Percentiles rank a stretch among this genome's conserved stretches.
Evolutionary conservation across 2,329 filamentous ascomycete species (phyloP).

Genomic region (Knoxdaviesia capensis): DNA sequence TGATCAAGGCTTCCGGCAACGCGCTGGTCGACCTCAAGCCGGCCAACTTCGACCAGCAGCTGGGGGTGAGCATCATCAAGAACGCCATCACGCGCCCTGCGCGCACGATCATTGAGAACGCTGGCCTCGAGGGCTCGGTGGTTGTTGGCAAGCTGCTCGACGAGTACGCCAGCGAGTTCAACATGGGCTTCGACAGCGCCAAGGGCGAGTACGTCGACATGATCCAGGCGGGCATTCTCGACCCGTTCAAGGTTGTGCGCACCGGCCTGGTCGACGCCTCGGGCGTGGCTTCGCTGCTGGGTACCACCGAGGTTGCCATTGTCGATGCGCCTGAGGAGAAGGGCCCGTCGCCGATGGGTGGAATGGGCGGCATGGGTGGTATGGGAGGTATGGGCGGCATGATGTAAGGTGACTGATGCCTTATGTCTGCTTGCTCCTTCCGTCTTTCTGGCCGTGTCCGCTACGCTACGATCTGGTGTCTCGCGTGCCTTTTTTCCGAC

Average conservation of each 20-base stretch:
- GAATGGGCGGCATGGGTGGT: constrained; percentile 48
- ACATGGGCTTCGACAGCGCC: constrained; percentile 92
- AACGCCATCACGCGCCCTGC: constrained; percentile 93
- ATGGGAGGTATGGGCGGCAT: constrained; percentile 42
- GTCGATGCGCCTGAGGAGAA: constrained; percentile 94
- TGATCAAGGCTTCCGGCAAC: constrained; percentile 91
- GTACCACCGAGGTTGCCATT: constrained; percentile 95
- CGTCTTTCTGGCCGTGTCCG: no score
- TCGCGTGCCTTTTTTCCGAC: no score
- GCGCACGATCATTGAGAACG: constrained; percentile 92
- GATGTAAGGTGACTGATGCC: constrained; percentile 26
- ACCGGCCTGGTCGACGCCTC: constrained; percentile 88
- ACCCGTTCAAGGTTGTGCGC: constrained; percentile 97
- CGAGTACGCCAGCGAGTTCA: constrained; percentile 81
- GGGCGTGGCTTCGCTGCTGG: constrained; percentile 89
- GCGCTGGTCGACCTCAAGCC: constrained; percentile 68
- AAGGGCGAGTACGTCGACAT: constrained; percentile 99
- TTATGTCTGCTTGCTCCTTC: constrained; percentile 5
- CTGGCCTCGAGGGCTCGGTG: constrained; percentile 85
- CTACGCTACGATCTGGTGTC: no score
- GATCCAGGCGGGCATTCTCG: constrained; percentile 90
- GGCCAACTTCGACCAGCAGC: constrained; percentile 96
- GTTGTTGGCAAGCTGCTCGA: constrained; percentile 96
- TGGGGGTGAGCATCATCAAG: constrained; percentile 94
- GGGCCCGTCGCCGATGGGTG: constrained; percentile 44